Percentiles rank a stretch among this genome's conserved stretches.
Evolutionary conservation across 352 stramenopile genomes (phyloP).

Genomic region (Pythium periplocum): DNA sequence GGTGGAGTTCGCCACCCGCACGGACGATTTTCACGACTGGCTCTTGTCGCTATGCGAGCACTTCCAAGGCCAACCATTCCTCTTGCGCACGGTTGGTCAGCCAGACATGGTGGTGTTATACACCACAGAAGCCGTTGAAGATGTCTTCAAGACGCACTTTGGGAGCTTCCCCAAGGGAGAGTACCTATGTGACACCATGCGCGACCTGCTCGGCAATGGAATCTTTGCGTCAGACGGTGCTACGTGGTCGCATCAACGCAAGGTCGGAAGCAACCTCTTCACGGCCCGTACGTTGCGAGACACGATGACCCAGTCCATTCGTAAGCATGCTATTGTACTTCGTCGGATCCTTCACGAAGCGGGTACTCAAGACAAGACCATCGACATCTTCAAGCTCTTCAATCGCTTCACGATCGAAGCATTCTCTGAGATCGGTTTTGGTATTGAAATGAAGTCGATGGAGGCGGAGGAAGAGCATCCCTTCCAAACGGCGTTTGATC

Average conservation of each 20-base stretch:
- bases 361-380: slow-evolving; percentile 3
- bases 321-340: slow-evolving; percentile 21
- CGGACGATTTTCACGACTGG: slow-evolving; percentile 48
- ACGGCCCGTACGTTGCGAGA: slow-evolving; percentile 48
- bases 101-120: slow-evolving; percentile 29
- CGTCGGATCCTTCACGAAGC: slow-evolving; percentile 17
- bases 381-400: slow-evolving; percentile 37
- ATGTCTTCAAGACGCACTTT: slow-evolving; percentile 49
- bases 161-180: slow-evolving; percentile 45
- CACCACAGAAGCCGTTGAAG: slow-evolving; percentile 28
- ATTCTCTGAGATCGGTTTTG: slow-evolving; percentile 53
- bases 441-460: slow-evolving; percentile 36
- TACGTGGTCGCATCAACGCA: slow-evolving; percentile 60
- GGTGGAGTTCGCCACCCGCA: slow-evolving; percentile 16
- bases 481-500: slow-evolving; percentile 45
- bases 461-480: slow-evolving; percentile 35
- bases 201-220: slow-evolving; percentile 54
- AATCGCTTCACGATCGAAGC: slow-evolving; percentile 44
- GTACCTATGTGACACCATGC: slow-evolving; percentile 17
- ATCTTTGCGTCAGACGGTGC: slow-evolving; percentile 60
- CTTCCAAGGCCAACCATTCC: slow-evolving; percentile 37
- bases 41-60: slow-evolving; percentile 33
- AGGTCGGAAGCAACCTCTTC: slow-evolving; percentile 84
- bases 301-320: slow-evolving; percentile 33
- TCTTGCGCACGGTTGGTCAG: slow-evolving; percentile 28